Evolutionary conservation across 1,139 yeast species (phyloP).

Genomic region (Yarrowia galli): DNA sequence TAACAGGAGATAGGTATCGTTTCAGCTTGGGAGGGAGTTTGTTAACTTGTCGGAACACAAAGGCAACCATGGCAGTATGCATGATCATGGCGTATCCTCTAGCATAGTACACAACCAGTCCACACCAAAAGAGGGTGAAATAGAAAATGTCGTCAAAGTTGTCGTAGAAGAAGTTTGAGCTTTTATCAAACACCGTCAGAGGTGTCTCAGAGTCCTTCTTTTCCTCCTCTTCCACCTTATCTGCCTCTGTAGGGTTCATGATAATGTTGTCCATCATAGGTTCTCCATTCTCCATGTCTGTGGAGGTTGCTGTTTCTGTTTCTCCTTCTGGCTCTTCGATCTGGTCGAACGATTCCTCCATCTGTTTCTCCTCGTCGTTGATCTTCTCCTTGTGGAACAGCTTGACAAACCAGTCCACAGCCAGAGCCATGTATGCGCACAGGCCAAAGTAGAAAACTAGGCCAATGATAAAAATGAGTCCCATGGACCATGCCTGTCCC

Average conservation of each 20-base stretch:
- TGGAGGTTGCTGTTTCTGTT: neutral
- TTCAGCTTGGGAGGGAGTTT: slow-evolving; percentile 59
- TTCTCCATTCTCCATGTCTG: slow-evolving; percentile 8
- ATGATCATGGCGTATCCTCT: slow-evolving; percentile 66
- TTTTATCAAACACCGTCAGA: neutral
- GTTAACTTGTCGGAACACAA: slow-evolving; percentile 63
- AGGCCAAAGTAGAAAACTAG: slow-evolving; percentile 9
- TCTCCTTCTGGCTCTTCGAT: neutral
- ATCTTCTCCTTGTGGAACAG: slow-evolving; percentile 20
- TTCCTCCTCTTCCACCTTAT: slow-evolving; percentile 6
- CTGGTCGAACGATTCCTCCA: neutral
- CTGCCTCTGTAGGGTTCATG: slow-evolving; percentile 22
- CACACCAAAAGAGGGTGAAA: slow-evolving; percentile 18
- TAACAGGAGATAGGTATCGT: slow-evolving; percentile 71
- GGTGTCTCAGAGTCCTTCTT: neutral
- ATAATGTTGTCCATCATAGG: slow-evolving; percentile 17
- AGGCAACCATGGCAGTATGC: slow-evolving; percentile 65
- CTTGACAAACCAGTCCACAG: slow-evolving; percentile 23
- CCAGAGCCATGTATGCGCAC: slow-evolving; percentile 27
- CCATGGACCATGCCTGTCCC: slow-evolving; percentile 38
- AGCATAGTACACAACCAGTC: slow-evolving; percentile 49
- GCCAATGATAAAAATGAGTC: slow-evolving; percentile 35
- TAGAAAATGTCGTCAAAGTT: slow-evolving; percentile 34
- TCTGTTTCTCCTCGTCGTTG: slow-evolving; percentile 25
- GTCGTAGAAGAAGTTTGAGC: slow-evolving; percentile 26